Base-by-base conservation (phyloP, 164 flowering plant species). In the Akebia trifoliata region DNA sequence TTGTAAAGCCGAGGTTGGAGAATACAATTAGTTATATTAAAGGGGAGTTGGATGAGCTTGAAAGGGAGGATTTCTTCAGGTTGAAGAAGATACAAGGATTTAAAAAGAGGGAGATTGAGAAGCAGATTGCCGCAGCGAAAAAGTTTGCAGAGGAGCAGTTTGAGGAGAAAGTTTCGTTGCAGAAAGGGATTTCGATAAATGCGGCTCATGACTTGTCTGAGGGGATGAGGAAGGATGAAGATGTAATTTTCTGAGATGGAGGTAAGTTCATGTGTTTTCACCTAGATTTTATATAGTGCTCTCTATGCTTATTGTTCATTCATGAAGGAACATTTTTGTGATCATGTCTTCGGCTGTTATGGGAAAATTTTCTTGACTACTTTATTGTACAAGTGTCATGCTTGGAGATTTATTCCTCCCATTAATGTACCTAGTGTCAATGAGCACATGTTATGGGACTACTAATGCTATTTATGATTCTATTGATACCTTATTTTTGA, bases 41-140 rank as follows among this genome's bases (percentile, higher is more conserved):
- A 69, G 95, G 82, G 4, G 96, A 91, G 74, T 52, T 91, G 67
- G 96, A 91, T 73, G 98, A 91, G 80, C 77, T 91, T 46, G 98
- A 91, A 58, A 84, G 98, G 54, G 96, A 91, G 68, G 98, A 91
- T 66, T 91, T 91, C 71, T 88, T 91, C 53, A 78, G 98, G 77
- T 66, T 88, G 73, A 91, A 91, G 83, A 91, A 91, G 80, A 81
- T 91, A 7, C 98, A 91, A 56, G 96, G 95, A 18, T 91, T 76
- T 69, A 91, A 85, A 78, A 89, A 72, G 77, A 86, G 88, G 72
- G 98, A 76, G 63, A 64, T 88, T 1, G 92, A 88, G 75, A 78
- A 73, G 60, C 92, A 86, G 66, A 40, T 60, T 6, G 80, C 73
- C 17, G 54, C 82, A 31, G 82, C 96, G 49, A 70, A 67, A 63